Percentiles rank a stretch among this genome's conserved stretches.
phyloP scores from a whole-genome alignment of 2,329 filamentous ascomycete species.

The Scolecobasidium constrictum region DNA sequence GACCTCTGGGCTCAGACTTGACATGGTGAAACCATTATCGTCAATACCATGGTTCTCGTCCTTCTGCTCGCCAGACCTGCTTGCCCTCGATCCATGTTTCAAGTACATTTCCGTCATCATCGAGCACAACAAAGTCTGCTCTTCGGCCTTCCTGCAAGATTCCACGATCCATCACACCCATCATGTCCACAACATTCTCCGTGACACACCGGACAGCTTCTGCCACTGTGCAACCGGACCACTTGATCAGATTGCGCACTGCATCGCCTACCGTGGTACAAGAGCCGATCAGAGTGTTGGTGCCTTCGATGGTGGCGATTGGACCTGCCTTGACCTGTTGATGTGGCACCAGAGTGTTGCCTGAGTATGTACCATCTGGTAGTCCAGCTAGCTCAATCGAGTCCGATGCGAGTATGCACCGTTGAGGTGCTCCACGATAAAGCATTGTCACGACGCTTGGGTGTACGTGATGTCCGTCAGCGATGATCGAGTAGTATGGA shows the following conservation, averaged over 20 bases:
- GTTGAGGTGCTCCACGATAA: conserved; percentile 33
- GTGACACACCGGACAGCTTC: conserved; percentile 39
- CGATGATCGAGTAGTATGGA: conserved; percentile 42
- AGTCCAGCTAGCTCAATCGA: conserved; percentile 43
- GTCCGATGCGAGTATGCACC: conserved; percentile 43
- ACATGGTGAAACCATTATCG: too few relatives aligned
- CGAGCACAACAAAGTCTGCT: conserved; percentile 39
- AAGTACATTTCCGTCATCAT: conserved; percentile 33
- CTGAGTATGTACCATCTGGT: conserved; percentile 39
- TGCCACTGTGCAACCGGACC: conserved; percentile 35
- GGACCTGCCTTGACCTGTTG: conserved; percentile 39
- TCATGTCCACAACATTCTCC: conserved; percentile 39
- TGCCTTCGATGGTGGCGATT: conserved; percentile 39
- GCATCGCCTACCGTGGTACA: conserved; percentile 41
- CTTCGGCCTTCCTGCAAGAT: conserved; percentile 32
- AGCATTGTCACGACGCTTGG: conserved; percentile 38
- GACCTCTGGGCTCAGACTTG: too few relatives aligned
- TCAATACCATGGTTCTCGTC: conserved; percentile 6
- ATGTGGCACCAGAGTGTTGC: conserved; percentile 40
- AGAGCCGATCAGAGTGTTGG: conserved; percentile 44
- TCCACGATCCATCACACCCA: conserved; percentile 32
- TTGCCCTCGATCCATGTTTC: conserved; percentile 41
- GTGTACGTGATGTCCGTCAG: conserved; percentile 44
- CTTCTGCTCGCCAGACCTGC: conserved; percentile 28
- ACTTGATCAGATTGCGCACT: conserved; percentile 36